Evolutionary conservation across 2,329 filamentous ascomycete genomes (phyloP).

Genomic region (Xylaria sp.): DNA sequence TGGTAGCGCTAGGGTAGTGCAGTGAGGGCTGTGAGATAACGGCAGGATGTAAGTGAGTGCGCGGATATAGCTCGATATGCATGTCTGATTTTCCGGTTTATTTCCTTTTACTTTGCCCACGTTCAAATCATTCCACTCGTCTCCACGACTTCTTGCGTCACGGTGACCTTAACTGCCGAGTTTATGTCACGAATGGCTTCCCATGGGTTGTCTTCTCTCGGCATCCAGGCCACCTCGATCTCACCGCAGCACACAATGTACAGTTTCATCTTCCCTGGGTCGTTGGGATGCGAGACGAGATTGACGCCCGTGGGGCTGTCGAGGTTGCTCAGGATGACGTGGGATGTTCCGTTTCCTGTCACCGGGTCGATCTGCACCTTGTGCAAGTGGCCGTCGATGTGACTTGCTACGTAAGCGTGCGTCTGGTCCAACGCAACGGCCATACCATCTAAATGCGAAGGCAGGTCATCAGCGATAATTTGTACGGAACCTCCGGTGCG

Average conservation of each 20-base stretch:
- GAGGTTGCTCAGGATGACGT: slow-evolving; percentile 42
- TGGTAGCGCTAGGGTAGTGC: slow-evolving; percentile 24
- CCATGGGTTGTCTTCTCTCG: slow-evolving; percentile 43
- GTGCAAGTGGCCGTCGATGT: slow-evolving; percentile 44
- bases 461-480: slow-evolving; percentile 41
- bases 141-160: slow-evolving; percentile 34
- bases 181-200: slow-evolving; percentile 45
- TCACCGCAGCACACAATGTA: slow-evolving; percentile 48
- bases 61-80: slow-evolving; percentile 18
- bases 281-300: slow-evolving; percentile 30
- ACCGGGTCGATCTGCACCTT: slow-evolving; percentile 42
- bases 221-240: slow-evolving; percentile 48
- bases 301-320: slow-evolving; percentile 47
- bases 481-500: slow-evolving; percentile 42
- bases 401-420: slow-evolving; percentile 45
- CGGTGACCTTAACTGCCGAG: slow-evolving; percentile 37
- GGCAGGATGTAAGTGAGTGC: slow-evolving; percentile 1
- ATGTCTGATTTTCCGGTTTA: not conserved
- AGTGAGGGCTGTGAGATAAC: slow-evolving; percentile 11
- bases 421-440: slow-evolving; percentile 41
- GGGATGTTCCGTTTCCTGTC: slow-evolving; percentile 36
- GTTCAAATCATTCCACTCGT: slow-evolving; percentile 5
- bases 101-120: not conserved
- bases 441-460: slow-evolving; percentile 45
- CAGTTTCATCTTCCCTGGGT: slow-evolving; percentile 40